These are phyloP conservation scores for Rhododendron williamsianum DNA, from an alignment of 148 eudicot genomes.

Conservation along the genomic window DNA sequence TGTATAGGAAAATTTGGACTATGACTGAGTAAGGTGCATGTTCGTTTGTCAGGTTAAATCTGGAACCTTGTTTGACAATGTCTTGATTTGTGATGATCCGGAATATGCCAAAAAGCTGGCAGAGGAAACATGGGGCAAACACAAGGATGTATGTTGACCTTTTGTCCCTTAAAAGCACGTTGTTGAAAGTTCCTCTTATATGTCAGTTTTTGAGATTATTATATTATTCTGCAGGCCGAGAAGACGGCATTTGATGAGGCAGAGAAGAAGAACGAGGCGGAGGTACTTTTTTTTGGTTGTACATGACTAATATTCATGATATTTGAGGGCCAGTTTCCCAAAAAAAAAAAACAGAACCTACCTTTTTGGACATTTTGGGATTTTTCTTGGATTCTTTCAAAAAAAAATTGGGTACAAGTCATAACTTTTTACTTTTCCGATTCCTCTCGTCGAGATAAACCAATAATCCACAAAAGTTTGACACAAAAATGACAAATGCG, in stretches of 20 bases:
- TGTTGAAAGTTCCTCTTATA: neutral
- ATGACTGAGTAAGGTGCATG: neutral
- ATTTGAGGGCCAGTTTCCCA: neutral
- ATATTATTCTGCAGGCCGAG: slow-evolving; percentile 59
- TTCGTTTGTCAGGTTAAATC: slow-evolving; percentile 66
- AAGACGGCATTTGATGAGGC: slow-evolving; percentile 91
- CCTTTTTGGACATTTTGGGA: no score
- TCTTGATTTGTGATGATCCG: slow-evolving; percentile 80
- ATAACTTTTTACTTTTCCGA: no score
- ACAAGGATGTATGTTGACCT: slow-evolving; percentile 66
- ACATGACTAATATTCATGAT: neutral
- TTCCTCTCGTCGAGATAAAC: no score
- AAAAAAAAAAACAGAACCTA: no score
- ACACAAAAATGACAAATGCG: no score
- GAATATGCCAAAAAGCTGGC: slow-evolving; percentile 81
- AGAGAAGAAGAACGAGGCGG: slow-evolving; percentile 78
- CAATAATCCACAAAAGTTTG: no score
- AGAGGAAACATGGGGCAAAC: slow-evolving; percentile 96
- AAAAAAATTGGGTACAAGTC: no score
- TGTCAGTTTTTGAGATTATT: slow-evolving; percentile 7
- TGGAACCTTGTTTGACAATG: slow-evolving; percentile 95
- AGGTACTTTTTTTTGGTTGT: slow-evolving; percentile 31
- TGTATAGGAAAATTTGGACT: neutral
- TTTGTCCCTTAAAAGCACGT: neutral
- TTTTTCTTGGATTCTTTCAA: no score